These are phyloP conservation scores for Pichia nanzhaoensis DNA, from an alignment of 805 yeast genomes.

Conservation along the genomic window DNA sequence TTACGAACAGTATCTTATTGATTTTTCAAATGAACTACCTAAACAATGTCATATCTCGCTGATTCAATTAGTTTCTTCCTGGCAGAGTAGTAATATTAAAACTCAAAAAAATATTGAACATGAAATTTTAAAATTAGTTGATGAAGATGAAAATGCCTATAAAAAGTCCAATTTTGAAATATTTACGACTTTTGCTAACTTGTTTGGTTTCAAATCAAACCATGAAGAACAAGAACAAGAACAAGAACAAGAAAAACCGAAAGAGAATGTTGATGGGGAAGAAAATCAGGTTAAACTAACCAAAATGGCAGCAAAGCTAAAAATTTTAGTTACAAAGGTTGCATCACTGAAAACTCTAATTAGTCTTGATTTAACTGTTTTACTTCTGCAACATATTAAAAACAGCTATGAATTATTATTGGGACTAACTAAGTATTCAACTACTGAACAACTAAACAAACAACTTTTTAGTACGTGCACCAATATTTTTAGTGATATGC, in stretches of 20 bases:
- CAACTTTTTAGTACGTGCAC: conserved; percentile 36
- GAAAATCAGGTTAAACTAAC: conserved; percentile 34
- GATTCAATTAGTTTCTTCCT: conserved; percentile 29
- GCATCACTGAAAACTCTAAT: conserved; percentile 70
- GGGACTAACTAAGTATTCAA: conserved; percentile 33
- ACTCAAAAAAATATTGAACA: conserved; percentile 35
- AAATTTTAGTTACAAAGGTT: conserved; percentile 67
- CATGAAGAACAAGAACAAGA: conserved; percentile 17
- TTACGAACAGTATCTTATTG: conserved; percentile 30
- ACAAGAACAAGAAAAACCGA: conserved; percentile 15
- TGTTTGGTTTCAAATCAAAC: conserved; percentile 37
- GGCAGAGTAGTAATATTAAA: conserved; percentile 32
- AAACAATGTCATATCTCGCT: conserved; percentile 28
- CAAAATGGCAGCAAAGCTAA: conserved; percentile 74
- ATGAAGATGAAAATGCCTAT: conserved; percentile 28
- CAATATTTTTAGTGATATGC: conserved; percentile 60
- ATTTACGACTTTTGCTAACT: conserved; percentile 56
- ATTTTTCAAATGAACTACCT: conserved; percentile 30
- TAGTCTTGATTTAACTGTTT: conserved; percentile 72
- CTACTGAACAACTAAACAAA: conserved; percentile 25
- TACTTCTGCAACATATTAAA: conserved; percentile 63
- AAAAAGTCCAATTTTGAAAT: conserved; percentile 37
- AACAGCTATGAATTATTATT: conserved; percentile 53
- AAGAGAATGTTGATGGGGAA: conserved; percentile 25
- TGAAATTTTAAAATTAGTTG: conserved; percentile 32